Conservation (phyloP, 2,329 filamentous ascomycete genomes). For the Cladosporium austrohemisphaericum region DNA sequence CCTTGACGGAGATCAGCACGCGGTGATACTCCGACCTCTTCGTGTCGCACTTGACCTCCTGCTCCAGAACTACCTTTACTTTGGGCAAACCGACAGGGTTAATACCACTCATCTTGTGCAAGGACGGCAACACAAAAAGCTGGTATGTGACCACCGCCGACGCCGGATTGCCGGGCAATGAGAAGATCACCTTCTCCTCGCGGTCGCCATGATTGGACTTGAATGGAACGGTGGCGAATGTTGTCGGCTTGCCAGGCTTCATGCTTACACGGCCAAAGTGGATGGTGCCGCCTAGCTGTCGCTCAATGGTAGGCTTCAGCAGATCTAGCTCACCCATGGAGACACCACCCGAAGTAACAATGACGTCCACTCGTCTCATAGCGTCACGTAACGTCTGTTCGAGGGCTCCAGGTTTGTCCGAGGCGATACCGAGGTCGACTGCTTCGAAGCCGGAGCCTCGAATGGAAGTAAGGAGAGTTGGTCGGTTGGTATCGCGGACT, state of each 20-base stretch:
- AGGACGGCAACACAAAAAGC: constrained; percentile 82
- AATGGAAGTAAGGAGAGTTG: constrained; percentile 77
- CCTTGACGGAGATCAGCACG: constrained; percentile 62
- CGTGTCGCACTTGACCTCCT: constrained; percentile 72
- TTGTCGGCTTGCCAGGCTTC: constrained; percentile 98
- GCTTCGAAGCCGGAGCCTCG: constrained; percentile 71
- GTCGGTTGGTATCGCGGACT: constrained; percentile 89
- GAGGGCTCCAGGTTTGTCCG: constrained; percentile 67
- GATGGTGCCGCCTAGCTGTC: constrained; percentile 81
- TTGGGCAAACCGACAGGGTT: constrained; percentile 64
- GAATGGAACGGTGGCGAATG: constrained; percentile 81
- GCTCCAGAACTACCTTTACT: constrained; percentile 66
- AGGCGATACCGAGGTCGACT: constrained; percentile 81
- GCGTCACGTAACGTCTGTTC: constrained; percentile 74
- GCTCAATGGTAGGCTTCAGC: constrained; percentile 92
- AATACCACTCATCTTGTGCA: constrained; percentile 74
- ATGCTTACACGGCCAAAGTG: constrained; percentile 95
- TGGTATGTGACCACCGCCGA: constrained; percentile 91
- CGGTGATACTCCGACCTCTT: constrained; percentile 84
- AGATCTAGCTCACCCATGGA: constrained; percentile 98
- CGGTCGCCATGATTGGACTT: constrained; percentile 53
- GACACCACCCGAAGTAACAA: constrained; percentile 90
- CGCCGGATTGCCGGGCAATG: constrained; percentile 88
- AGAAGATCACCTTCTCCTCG: constrained; percentile 72
- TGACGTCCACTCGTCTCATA: constrained; percentile 69